A percentile compares a stretch with the other conserved stretches of the same genome.
phyloP scores from a whole-genome alignment of 805 yeast species.

The Cyberlindnera bimundalis region DNA sequence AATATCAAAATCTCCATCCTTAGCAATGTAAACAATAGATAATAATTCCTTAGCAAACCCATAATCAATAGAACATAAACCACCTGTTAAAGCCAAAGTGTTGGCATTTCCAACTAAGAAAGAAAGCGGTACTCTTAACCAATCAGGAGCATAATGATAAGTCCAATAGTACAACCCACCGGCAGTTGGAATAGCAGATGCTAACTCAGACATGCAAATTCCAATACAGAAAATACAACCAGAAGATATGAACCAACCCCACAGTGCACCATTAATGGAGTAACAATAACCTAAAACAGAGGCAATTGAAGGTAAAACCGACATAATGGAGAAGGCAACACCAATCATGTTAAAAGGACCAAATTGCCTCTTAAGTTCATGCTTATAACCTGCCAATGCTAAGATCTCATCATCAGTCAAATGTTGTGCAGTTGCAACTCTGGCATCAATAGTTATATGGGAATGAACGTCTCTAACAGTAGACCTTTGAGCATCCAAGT shows the following conservation, averaged over 20 bases:
- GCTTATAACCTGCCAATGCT: constrained; percentile 64
- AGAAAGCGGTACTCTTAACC: constrained; percentile 48
- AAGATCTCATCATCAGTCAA: constrained; percentile 27
- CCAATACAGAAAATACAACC: constrained; percentile 53
- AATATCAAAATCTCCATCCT: constrained; percentile 54
- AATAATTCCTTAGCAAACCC: constrained; percentile 60
- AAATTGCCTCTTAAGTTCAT: constrained; percentile 61
- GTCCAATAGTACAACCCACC: constrained; percentile 76
- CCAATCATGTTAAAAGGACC: constrained; percentile 56
- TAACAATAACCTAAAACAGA: constrained; percentile 51
- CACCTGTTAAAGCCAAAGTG: constrained; percentile 62
- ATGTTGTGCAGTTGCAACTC: constrained; percentile 16
- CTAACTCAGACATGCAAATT: constrained; percentile 59
- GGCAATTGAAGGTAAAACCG: constrained; percentile 55
- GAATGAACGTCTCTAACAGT: constrained; percentile 31
- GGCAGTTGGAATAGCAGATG: constrained; percentile 68
- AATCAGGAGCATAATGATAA: constrained; percentile 58
- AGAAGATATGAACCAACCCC: constrained; percentile 71
- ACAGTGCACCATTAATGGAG: constrained; percentile 41
- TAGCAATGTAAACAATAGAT: constrained; percentile 52
- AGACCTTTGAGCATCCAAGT: constrained; percentile 14
- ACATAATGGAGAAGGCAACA: constrained; percentile 68
- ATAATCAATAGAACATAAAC: constrained; percentile 65
- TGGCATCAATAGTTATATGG: constrained; percentile 23
- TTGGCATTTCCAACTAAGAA: constrained; percentile 66